phyloP scores from a whole-genome alignment of 1,139 yeast genomes.

The Diutina ranongensis region DNA sequence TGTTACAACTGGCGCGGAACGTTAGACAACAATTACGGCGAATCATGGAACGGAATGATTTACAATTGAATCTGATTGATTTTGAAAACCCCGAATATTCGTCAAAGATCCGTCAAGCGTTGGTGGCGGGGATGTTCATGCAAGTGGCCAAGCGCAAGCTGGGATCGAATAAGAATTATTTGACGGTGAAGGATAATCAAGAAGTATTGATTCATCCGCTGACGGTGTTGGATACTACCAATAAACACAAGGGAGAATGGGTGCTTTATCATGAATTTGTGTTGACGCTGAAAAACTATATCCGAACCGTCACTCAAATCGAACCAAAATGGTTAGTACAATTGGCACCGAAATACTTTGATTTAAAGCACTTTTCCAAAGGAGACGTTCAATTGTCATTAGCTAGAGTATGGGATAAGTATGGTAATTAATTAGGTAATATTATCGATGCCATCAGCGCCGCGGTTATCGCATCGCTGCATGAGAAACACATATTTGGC shows the following conservation, averaged over 20 bases:
- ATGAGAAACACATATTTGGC: too few relatives aligned
- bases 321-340: conserved; percentile 84
- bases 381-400: conserved; percentile 78
- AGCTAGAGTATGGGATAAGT: conserved; percentile 37
- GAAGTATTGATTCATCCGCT: conserved; percentile 92
- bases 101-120: conserved; percentile 72
- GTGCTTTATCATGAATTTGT: conserved; percentile 93
- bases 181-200: conserved; percentile 91
- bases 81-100: conserved; percentile 57
- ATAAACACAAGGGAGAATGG: conserved; percentile 43
- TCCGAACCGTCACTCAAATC: conserved; percentile 86
- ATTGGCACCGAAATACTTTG: conserved; percentile 76
- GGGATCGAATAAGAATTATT: conserved; percentile 56
- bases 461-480: too few relatives aligned
- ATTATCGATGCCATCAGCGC: too few relatives aligned
- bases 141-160: conserved; percentile 88
- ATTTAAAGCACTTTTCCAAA: conserved; percentile 59
- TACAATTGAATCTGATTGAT: conserved; percentile 62
- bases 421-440: not conserved
- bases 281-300: conserved; percentile 83
- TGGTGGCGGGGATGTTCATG: conserved; percentile 94
- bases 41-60: conserved; percentile 71
- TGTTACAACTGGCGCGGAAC: conserved; percentile 71
- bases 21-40: conserved; percentile 77
- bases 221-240: conserved; percentile 61